These are phyloP conservation scores for Yamadazyma dendronema DNA, from an alignment of 1,139 yeast species.

Conservation along the genomic window DNA sequence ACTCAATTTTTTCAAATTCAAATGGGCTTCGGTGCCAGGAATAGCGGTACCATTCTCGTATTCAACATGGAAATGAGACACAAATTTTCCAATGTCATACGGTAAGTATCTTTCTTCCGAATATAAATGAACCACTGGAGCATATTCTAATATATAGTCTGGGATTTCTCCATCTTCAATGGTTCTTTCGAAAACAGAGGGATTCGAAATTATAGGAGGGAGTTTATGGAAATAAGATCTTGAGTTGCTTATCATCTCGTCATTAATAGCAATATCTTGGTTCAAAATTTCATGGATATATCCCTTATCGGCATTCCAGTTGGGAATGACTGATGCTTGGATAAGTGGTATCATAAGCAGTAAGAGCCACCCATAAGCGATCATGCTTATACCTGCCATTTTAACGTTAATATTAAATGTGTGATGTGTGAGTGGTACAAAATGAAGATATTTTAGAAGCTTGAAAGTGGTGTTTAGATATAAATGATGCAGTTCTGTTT, in stretches of 20 bases:
- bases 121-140: slow-evolving; percentile 83
- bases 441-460: neutral
- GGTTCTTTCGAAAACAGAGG: slow-evolving; percentile 29
- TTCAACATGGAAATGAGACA: slow-evolving; percentile 56
- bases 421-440: no score
- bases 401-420: no score
- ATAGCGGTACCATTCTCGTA: slow-evolving; percentile 47
- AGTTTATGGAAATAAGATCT: slow-evolving; percentile 29
- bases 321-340: slow-evolving; percentile 6
- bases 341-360: neutral
- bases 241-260: slow-evolving; percentile 14
- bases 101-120: slow-evolving; percentile 89
- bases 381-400: no score
- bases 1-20: slow-evolving; percentile 40
- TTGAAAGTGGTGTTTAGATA: neutral
- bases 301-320: slow-evolving; percentile 6
- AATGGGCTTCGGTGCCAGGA: slow-evolving; percentile 33
- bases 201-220: slow-evolving; percentile 38
- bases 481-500: neutral
- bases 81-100: slow-evolving; percentile 71
- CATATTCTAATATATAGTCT: slow-evolving; percentile 63
- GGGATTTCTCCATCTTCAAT: slow-evolving; percentile 65
- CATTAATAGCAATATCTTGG: slow-evolving; percentile 7
- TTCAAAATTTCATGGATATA: slow-evolving; percentile 6
- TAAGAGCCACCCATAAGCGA: neutral